phyloP scores from a whole-genome alignment of 1,284 basidiomycete species.

The Ganoderma meredithae region DNA sequence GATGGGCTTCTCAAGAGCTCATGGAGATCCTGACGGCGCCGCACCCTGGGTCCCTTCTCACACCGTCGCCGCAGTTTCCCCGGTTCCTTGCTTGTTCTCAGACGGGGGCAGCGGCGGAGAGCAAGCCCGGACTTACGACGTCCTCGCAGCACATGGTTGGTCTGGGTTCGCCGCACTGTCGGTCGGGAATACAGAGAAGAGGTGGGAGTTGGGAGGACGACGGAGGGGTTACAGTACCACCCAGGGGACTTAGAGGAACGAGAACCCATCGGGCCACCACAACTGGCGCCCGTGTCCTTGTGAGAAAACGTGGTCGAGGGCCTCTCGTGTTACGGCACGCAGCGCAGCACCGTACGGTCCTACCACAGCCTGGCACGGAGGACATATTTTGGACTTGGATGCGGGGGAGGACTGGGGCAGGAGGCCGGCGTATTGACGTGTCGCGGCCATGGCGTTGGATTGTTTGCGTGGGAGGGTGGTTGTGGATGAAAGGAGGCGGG shows the following conservation, averaged over 20 bases:
- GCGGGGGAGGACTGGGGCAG: neutral
- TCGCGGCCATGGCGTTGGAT: neutral
- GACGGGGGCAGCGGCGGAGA: neutral
- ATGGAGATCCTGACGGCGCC: neutral
- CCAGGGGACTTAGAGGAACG: neutral
- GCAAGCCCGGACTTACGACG: neutral
- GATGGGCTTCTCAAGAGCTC: neutral
- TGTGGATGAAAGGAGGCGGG: neutral
- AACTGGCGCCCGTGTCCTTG: neutral
- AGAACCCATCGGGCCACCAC: constrained; percentile 1
- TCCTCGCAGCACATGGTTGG: neutral
- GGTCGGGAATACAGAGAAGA: neutral
- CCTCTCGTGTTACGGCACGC: neutral
- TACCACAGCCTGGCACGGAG: neutral
- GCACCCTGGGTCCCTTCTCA: constrained; percentile 1
- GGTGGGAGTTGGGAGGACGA: neutral
- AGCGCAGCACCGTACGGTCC: neutral
- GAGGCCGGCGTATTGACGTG: constrained; percentile 1
- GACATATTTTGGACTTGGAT: neutral
- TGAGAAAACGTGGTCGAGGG: neutral
- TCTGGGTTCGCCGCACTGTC: neutral
- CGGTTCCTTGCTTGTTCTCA: neutral
- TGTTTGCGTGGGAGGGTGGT: constrained; percentile 12
- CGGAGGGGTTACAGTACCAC: neutral
- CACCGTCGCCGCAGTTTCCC: neutral